Evolutionary conservation across 345 rosid genomes (phyloP), one percentile per base, ranked within the genome.

Genomic region (Streptanthus diversifolius): DNA sequence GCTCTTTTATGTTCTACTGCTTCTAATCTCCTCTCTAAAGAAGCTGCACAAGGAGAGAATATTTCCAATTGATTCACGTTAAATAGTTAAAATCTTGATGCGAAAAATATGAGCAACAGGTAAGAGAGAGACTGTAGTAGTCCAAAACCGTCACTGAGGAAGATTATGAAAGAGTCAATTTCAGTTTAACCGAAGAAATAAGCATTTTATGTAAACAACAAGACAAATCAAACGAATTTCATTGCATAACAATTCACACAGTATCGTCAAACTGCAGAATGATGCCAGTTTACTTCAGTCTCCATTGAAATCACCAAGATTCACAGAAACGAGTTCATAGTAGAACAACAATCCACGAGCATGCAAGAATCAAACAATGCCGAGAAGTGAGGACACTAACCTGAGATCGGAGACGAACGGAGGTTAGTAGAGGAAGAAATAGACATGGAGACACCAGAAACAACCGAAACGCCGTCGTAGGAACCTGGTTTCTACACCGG

Each of bases 11-110:
- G 72, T 36, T 72, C 35, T n/a, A 17, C 70, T 25, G 63, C 14
- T 53, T 79, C 80, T 36, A 76, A 32, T 78, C 81, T 73, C 69
- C 8, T 55, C 18, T 52, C 63, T 36, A 44, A 14, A 68, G 76
- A 12, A 67, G 66, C 82, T 83, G 80, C 80, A 71, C 59, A 78
- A 68, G 48, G 57, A 75, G 39, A 76, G 24, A 63, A 53, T 48
- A 77, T 17, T 32, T 2, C 18, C 27, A 63, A 24, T 21, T 48
- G 30, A 49, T 55, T 73, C 29, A 41, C 27, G 30, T 37, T 2
- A 8, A 37, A 8, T 17, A 18, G 10, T 7, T 36, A 35, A 48
- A 37, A 33, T 33, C 37, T 10, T 17, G 55, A 69, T 33, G 7
- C 10, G 35, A 33, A 10, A 10, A 33, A 40, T 27, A 18, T 53